These are phyloP conservation scores for Gautieria morchelliformis DNA, from an alignment of 768 basidiomycete genomes.

Conservation along the genomic window DNA sequence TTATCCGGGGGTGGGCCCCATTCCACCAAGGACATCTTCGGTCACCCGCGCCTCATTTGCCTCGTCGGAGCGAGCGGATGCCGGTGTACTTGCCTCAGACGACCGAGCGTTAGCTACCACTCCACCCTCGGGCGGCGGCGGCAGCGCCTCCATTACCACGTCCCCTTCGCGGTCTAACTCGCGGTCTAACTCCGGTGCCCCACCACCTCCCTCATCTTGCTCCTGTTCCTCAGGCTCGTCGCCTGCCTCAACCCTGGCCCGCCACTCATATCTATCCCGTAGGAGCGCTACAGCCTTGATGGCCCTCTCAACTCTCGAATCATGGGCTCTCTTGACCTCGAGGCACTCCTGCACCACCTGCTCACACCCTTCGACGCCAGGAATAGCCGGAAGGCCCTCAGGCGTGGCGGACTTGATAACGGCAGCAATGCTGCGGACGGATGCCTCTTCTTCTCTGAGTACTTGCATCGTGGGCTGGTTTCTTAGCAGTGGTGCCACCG, in stretches of 20 bases:
- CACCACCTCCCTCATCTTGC: slow-evolving; percentile 35
- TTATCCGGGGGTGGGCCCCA: neutral
- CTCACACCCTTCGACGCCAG: slow-evolving; percentile 19
- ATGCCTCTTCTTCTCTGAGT: slow-evolving; percentile 57
- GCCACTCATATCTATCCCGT: slow-evolving; percentile 75
- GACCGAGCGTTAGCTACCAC: neutral
- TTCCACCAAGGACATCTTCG: slow-evolving; percentile 2
- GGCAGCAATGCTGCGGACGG: slow-evolving; percentile 56
- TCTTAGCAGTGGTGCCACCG: slow-evolving; percentile 63
- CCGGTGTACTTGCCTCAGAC: slow-evolving; percentile 6
- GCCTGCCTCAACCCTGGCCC: slow-evolving; percentile 68
- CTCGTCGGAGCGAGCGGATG: slow-evolving; percentile 1
- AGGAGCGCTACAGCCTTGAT: slow-evolving; percentile 72
- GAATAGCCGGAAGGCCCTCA: neutral
- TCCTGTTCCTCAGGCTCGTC: too few relatives aligned
- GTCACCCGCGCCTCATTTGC: slow-evolving; percentile 2
- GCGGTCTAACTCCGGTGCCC: neutral
- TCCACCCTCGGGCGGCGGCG: neutral
- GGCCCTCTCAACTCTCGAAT: slow-evolving; percentile 66
- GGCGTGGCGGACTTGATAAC: slow-evolving; percentile 22
- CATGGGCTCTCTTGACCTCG: slow-evolving; percentile 60
- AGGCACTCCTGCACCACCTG: slow-evolving; percentile 60
- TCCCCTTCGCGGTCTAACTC: neutral
- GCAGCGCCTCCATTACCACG: neutral
- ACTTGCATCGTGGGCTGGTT: slow-evolving; percentile 78